Evolutionary conservation across 352 stramenopile species (phyloP).

Genomic region (Elongisporangium prolatum): DNA sequence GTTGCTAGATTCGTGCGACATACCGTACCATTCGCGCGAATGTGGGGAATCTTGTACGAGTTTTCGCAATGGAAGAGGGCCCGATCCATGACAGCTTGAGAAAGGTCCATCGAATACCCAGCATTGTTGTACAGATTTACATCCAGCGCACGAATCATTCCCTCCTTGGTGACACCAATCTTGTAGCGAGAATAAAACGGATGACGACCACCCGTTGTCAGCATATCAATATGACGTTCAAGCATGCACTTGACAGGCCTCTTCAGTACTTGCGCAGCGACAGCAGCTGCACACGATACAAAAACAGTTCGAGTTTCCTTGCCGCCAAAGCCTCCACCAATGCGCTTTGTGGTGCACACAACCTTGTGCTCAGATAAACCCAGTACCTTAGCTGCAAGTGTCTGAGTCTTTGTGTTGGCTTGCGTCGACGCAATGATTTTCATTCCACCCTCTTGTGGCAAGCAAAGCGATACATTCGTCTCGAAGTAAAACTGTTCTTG

Average conservation of each 20-base stretch:
- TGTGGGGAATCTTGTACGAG: constrained; percentile 91
- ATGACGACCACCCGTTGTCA: constrained; percentile 90
- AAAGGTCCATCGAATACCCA: constrained; percentile 94
- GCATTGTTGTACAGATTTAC: constrained; percentile 94
- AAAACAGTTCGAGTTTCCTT: constrained; percentile 94
- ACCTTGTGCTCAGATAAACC: constrained; percentile 90
- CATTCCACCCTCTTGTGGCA: constrained; percentile 85
- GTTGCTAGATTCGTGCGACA: constrained; percentile 94
- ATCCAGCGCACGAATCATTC: constrained; percentile 88
- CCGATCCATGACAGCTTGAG: constrained; percentile 91
- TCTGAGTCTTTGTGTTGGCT: constrained; percentile 91
- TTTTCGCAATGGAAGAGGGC: constrained; percentile 96
- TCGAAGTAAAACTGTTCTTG: constrained; percentile 98
- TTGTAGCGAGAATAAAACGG: constrained; percentile 94
- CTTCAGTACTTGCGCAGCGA: constrained; percentile 88
- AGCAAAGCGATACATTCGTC: constrained; percentile 82
- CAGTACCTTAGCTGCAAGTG: constrained; percentile 85
- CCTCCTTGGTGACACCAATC: constrained; percentile 77
- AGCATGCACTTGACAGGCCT: constrained; percentile 89
- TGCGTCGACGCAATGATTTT: constrained; percentile 90
- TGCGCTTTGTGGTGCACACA: constrained; percentile 90
- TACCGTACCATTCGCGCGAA: constrained; percentile 82
- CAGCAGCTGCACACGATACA: constrained; percentile 85
- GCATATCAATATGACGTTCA: constrained; percentile 95
- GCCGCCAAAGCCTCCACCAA: constrained; percentile 95